Evolutionary conservation across 2,329 filamentous ascomycete species (phyloP).

Genomic region (Claviceps monticola): DNA sequence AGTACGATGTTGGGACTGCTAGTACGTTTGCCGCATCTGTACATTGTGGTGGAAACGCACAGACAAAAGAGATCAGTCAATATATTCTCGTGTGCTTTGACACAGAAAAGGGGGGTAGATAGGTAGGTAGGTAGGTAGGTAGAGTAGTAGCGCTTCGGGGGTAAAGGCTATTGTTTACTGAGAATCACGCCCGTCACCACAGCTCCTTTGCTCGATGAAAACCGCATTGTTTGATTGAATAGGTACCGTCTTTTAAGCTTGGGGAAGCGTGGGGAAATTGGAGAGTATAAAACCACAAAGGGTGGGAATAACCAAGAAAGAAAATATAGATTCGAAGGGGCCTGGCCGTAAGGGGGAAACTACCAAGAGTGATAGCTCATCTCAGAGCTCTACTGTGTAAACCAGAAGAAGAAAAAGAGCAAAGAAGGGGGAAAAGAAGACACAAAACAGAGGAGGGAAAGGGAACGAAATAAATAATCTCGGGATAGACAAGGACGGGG

Average conservation of each 20-base stretch:
- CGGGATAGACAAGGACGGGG: neutral
- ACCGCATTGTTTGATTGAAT: neutral
- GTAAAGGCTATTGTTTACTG: neutral
- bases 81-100: neutral
- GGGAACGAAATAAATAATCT: neutral
- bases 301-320: neutral
- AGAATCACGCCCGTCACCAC: neutral
- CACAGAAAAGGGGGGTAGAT: too few relatives aligned
- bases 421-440: neutral
- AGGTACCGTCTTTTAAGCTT: neutral
- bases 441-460: neutral
- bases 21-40: conserved; percentile 11
- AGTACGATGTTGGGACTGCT: conserved; percentile 22
- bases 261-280: neutral
- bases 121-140: too few relatives aligned
- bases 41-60: neutral
- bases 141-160: neutral
- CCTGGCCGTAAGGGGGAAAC: neutral
- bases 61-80: neutral
- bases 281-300: too few relatives aligned
- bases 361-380: neutral
- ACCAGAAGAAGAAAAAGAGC: neutral
- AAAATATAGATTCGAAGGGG: neutral
- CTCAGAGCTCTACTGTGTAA: too few relatives aligned
- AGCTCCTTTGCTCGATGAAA: neutral